A percentile compares a stretch with the other conserved stretches of the same genome.
phyloP scores from a whole-genome alignment of 225 moss, liverwort and hornwort species.

The Physcomitrium patens region DNA sequence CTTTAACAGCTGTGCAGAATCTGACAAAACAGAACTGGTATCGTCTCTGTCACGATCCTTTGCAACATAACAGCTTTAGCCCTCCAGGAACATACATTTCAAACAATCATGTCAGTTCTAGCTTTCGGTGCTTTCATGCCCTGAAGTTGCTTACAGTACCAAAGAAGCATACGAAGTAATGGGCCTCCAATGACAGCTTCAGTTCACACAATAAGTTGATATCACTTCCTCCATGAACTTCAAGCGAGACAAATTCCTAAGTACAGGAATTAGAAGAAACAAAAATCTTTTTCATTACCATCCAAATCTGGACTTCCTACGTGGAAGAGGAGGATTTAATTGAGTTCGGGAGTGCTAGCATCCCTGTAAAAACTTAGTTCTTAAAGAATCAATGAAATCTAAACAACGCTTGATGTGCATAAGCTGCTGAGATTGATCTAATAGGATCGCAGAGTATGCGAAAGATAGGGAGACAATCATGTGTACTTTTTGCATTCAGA shows the following conservation, averaged over 20 bases:
- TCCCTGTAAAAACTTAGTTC: background rate
- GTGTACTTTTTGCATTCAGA: background rate
- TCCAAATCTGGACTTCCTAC: background rate
- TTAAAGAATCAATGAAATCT: background rate
- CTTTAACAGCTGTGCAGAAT: too few species aligned
- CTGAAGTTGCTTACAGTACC: too few species aligned
- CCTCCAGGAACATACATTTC: too few species aligned
- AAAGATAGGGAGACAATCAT: background rate
- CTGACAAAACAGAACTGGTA: too few species aligned
- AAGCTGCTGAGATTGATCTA: constrained; percentile 1
- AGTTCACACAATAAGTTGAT: background rate
- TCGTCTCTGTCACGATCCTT: too few species aligned
- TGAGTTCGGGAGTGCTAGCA: too few species aligned
- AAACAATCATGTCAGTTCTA: too few species aligned
- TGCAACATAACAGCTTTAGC: too few species aligned
- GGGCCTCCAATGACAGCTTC: background rate
- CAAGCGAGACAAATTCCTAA: background rate
- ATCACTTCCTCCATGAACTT: background rate
- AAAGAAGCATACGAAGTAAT: too few species aligned
- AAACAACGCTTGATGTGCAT: background rate
- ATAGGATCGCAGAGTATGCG: background rate
- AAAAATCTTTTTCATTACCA: background rate
- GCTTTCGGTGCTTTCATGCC: too few species aligned
- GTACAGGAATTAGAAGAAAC: background rate
- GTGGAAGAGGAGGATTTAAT: background rate